Evolutionary conservation across 2,329 filamentous ascomycete genomes (phyloP), one percentile per base, ranked within the genome.

Genomic region (Neophaeococcomyces aloes): DNA sequence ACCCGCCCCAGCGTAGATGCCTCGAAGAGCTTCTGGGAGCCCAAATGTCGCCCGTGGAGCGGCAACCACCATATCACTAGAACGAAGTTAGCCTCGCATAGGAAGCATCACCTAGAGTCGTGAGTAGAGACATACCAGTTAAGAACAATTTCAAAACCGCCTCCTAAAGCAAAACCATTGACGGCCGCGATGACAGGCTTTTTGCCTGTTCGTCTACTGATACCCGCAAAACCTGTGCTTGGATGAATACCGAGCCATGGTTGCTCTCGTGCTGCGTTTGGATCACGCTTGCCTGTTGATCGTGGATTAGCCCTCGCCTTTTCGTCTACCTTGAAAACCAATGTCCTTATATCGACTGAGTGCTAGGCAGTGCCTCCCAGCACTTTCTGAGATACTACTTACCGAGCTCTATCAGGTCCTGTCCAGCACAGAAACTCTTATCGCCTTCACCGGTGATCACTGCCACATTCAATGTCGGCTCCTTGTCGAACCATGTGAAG

Each of bases 161-260:
- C 84, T 29, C 84, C 84, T 35, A 84, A 71, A 46, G 81, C 83
- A 14, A 82, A 66, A 5, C 84, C 84, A 56, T 87, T 85, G 15
- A 88, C 80, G 1, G 83, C 84, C 1, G 79, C 81, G 21, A 89
- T 73, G 44, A 89, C 70, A 4, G 84, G 84, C 57, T 89, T 89
- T 61, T 76, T 78, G 37, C 82, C 82, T 4, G 63, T 60, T 19
- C 83, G 70, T 50, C 83, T 78, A 42, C 75, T 49, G 6, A 55
- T 59, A 1, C 63, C 65, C 27, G 60, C 65, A 45, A 69, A 68
- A 10, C 65, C 66, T 6, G 54, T 57, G 8, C 54, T 32, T 3
- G 62, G 61, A 14, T 44, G 41, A 23, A 41, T 53, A 44, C 44
- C 48, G 31, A n/a, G 40, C 47, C 38, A 57, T 53, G 36, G 49